A percentile compares a stretch with the other conserved stretches of the same genome.
Conservation (phyloP, 345 rosid species). For the Lepidium sativum region DNA sequence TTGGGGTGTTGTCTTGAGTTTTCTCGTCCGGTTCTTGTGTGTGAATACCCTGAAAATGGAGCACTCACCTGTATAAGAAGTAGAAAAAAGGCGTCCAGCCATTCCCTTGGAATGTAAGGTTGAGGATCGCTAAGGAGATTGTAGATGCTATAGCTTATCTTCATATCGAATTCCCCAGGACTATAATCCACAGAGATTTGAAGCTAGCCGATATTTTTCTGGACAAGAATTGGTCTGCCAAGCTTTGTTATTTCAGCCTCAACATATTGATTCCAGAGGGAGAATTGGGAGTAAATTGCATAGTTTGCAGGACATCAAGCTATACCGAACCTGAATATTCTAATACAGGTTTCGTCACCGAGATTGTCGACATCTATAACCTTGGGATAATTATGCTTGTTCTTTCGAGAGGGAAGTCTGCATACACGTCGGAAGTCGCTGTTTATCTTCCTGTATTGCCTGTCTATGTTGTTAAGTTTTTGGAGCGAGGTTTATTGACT, state of each 20-base stretch:
- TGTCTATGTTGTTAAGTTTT: not conserved
- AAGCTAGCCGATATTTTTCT: slow-evolving; percentile 19
- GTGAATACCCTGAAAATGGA: slow-evolving; percentile 10
- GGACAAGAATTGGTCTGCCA: slow-evolving; percentile 1
- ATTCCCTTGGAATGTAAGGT: slow-evolving; percentile 15
- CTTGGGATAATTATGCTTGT: slow-evolving; percentile 12
- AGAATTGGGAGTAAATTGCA: not conserved
- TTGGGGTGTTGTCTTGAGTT: slow-evolving; percentile 17
- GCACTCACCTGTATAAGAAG: slow-evolving; percentile 1
- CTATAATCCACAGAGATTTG: slow-evolving; percentile 19
- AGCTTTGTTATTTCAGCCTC: slow-evolving; percentile 15
- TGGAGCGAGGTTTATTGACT: not conserved
- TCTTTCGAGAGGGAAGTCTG: slow-evolving; percentile 15
- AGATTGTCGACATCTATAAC: slow-evolving; percentile 15
- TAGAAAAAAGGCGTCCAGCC: not conserved
- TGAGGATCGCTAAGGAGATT: slow-evolving; percentile 11
- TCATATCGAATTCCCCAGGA: slow-evolving; percentile 13
- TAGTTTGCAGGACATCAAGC: slow-evolving; percentile 12
- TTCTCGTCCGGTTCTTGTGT: slow-evolving; percentile 13
- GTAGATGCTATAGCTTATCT: slow-evolving; percentile 12
- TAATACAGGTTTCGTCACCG: slow-evolving; percentile 12
- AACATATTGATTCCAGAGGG: slow-evolving; percentile 16
- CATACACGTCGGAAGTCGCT: not conserved
- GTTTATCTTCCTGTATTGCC: slow-evolving; percentile 15
- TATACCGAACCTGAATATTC: slow-evolving; percentile 5